These are phyloP conservation scores for Vitis cinerea DNA, from an alignment of 164 flowering plant genomes.

Conservation along the genomic window DNA sequence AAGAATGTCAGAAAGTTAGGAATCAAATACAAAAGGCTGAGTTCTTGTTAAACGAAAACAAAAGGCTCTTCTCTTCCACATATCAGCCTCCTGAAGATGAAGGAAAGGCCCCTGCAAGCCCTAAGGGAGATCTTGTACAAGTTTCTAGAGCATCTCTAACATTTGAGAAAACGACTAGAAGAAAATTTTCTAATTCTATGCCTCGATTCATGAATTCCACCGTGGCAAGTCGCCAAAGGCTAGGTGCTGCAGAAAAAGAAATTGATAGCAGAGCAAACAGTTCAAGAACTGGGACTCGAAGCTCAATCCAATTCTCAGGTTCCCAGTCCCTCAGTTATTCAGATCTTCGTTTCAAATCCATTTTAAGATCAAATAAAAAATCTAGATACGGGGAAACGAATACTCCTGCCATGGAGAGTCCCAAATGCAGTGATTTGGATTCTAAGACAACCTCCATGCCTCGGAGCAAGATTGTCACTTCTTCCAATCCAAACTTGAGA, in stretches of 20 bases:
- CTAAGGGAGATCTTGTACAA: conserved; percentile 27
- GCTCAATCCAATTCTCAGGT: conserved; percentile 41
- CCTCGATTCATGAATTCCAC: conserved; percentile 87
- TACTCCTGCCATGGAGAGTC: conserved; percentile 19
- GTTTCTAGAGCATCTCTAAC: conserved; percentile 26
- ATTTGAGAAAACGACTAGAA: conserved; percentile 21
- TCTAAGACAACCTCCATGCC: conserved; percentile 23
- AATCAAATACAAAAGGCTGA: conserved; percentile 44
- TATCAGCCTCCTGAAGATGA: conserved; percentile 27
- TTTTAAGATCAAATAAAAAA: conserved; percentile 31
- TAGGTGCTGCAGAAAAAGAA: conserved; percentile 41
- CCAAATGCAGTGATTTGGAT: conserved; percentile 23
- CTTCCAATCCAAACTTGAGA: conserved; percentile 46
- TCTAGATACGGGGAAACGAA: conserved; percentile 29
- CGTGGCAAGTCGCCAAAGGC: conserved; percentile 66
- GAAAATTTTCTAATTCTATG: conserved; percentile 26
- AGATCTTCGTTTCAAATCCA: conserved; percentile 39
- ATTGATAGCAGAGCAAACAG: conserved; percentile 31
- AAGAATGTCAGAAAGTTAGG: conserved; percentile 46
- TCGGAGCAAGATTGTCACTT: conserved; percentile 36
- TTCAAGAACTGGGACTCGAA: conserved; percentile 35
- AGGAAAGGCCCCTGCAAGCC: conserved; percentile 19
- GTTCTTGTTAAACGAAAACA: conserved; percentile 48
- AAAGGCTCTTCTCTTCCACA: conserved; percentile 31
- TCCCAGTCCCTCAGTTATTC: conserved; percentile 62